Evolutionary conservation across 140 eudicot genomes (phyloP).

Genomic region (Ambrosia hybrid): DNA sequence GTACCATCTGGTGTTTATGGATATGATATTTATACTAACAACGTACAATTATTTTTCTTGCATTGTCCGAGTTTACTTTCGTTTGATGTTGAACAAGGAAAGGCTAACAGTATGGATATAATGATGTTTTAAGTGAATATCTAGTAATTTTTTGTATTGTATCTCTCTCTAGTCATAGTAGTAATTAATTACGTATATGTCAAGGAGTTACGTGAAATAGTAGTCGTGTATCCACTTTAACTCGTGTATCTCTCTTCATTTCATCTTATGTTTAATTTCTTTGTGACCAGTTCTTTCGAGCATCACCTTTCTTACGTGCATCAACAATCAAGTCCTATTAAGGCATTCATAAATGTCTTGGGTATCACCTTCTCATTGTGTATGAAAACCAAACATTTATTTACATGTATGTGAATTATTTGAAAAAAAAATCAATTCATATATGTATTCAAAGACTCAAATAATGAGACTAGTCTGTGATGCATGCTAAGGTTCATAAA

Average conservation of each 20-base stretch:
- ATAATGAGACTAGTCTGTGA: background rate
- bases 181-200: too few relatives aligned
- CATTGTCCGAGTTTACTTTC: background rate
- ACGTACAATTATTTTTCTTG: background rate
- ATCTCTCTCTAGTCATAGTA: too few relatives aligned
- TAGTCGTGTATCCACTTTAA: too few relatives aligned
- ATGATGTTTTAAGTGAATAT: background rate
- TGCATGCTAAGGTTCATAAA: background rate
- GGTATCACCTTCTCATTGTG: background rate
- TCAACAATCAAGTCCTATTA: too few relatives aligned
- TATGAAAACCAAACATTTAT: background rate
- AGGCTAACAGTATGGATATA: background rate
- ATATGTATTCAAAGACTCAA: background rate
- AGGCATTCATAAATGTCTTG: background rate
- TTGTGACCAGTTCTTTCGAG: background rate
- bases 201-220: background rate
- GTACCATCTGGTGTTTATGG: slow-evolving; percentile 12
- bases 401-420: background rate
- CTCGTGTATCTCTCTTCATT: background rate
- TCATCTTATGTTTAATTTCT: too few relatives aligned
- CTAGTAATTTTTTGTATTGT: too few relatives aligned
- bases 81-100: background rate
- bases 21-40: background rate
- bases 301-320: background rate
- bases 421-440: background rate